Conservation (phyloP, 2,329 filamentous ascomycete species). For the Penicillium polonicum region DNA sequence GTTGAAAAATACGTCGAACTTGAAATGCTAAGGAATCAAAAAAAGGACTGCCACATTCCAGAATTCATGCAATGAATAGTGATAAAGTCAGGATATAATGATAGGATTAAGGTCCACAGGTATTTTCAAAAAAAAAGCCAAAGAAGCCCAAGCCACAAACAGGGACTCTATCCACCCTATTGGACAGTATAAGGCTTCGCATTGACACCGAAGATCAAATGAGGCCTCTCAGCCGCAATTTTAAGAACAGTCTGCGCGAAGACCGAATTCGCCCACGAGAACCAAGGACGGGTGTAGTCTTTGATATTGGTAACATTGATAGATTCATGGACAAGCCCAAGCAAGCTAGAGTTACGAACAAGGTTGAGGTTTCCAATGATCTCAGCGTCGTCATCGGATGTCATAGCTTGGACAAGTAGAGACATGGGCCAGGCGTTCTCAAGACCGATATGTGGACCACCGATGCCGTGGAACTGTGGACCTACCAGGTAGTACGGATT, state of each 20-base stretch:
- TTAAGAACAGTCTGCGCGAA: conserved; percentile 92
- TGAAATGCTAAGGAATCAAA: too few species aligned
- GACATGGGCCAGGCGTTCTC: conserved; percentile 97
- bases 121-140: not conserved
- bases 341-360: conserved; percentile 71
- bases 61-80: not conserved
- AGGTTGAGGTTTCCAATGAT: conserved; percentile 70
- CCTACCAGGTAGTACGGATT: conserved; percentile 91
- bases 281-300: conserved; percentile 87
- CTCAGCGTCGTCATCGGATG: conserved; percentile 75
- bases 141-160: not conserved
- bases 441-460: conserved; percentile 77
- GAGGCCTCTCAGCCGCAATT: conserved; percentile 81
- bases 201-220: conserved; percentile 74
- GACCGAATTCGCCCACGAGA: conserved; percentile 96
- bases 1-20: too few species aligned
- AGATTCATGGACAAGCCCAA: conserved; percentile 89
- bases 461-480: conserved; percentile 77
- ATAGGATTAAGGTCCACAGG: not conserved
- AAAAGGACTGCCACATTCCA: not conserved
- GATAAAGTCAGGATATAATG: not conserved
- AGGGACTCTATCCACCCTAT: not conserved
- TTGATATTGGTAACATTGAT: conserved; percentile 72
- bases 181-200: conserved; percentile 32
- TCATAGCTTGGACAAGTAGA: conserved; percentile 86